Conservation (phyloP, 1,139 yeast genomes). For the Yamadazyma pseudoaaseri region DNA sequence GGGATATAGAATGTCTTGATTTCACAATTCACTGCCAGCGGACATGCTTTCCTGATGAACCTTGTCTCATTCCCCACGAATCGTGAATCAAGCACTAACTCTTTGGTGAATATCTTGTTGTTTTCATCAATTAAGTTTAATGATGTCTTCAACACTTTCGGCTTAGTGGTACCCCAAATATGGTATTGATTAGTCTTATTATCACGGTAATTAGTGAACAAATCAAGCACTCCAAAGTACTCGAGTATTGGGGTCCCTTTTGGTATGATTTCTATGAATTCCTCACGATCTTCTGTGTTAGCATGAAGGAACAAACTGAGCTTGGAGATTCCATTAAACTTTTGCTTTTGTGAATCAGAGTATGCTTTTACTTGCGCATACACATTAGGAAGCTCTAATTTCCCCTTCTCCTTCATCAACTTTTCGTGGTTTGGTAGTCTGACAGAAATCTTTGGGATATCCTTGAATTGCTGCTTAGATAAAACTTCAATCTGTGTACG, state of each 20-base stretch:
- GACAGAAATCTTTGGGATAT: constrained; percentile 30
- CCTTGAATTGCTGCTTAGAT: constrained; percentile 26
- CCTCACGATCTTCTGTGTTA: constrained; percentile 7
- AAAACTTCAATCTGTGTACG: constrained; percentile 21
- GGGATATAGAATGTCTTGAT: constrained; percentile 54
- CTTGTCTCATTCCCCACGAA: constrained; percentile 75
- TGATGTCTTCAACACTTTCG: constrained; percentile 57
- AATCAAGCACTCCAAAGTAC: constrained; percentile 71
- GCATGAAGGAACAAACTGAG: constrained; percentile 56
- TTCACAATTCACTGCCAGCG: constrained; percentile 63
- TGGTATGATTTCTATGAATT: constrained; percentile 30
- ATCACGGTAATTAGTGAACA: constrained; percentile 57
- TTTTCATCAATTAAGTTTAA: constrained; percentile 26
- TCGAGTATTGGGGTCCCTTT: constrained; percentile 59
- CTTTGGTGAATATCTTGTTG: constrained; percentile 21
- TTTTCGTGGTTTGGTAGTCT: constrained; percentile 35
- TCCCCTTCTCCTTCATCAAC: constrained; percentile 26
- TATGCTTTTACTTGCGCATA: constrained; percentile 43
- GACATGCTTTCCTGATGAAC: constrained; percentile 74
- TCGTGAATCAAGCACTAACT: constrained; percentile 75
- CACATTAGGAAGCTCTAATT: constrained; percentile 25
- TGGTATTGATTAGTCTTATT: constrained; percentile 76
- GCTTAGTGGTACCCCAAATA: constrained; percentile 82
- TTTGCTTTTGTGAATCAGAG: constrained; percentile 56
- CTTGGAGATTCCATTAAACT: constrained; percentile 72